Evolutionary conservation across 805 yeast species (phyloP).

Genomic region (Jamesozyma lodderae): DNA sequence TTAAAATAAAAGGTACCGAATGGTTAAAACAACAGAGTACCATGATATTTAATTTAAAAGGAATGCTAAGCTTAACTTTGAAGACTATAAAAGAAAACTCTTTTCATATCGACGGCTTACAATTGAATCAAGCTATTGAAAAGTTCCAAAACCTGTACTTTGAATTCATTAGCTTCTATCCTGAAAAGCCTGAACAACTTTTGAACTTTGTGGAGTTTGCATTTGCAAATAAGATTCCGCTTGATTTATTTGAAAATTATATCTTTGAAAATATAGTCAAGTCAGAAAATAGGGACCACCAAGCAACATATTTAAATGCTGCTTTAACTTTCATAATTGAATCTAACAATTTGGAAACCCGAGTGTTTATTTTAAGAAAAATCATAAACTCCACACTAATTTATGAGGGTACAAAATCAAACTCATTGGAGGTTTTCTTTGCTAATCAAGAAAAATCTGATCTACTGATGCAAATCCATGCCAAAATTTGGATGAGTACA

Average conservation of each 20-base stretch:
- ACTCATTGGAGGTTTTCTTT: slow-evolving; percentile 41
- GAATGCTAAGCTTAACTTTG: slow-evolving; percentile 22
- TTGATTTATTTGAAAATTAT: slow-evolving; percentile 43
- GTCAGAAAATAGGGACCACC: slow-evolving; percentile 37
- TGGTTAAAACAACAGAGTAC: slow-evolving; percentile 50
- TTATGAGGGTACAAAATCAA: slow-evolving; percentile 46
- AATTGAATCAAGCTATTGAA: slow-evolving; percentile 58
- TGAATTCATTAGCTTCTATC: slow-evolving; percentile 27
- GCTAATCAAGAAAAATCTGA: slow-evolving; percentile 28
- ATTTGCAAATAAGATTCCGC: slow-evolving; percentile 12
- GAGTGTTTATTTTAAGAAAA: slow-evolving; percentile 51
- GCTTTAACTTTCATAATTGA: slow-evolving; percentile 44
- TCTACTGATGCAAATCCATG: slow-evolving; percentile 61
- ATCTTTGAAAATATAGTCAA: slow-evolving; percentile 49
- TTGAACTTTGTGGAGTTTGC: slow-evolving; percentile 37
- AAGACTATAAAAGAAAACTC: slow-evolving; percentile 19
- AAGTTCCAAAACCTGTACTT: slow-evolving; percentile 48
- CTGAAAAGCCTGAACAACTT: slow-evolving; percentile 30
- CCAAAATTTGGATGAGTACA: slow-evolving; percentile 64
- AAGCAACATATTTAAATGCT: slow-evolving; percentile 43
- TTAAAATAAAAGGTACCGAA: slow-evolving; percentile 37
- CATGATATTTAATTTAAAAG: slow-evolving; percentile 21
- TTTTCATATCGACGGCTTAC: slow-evolving; percentile 43
- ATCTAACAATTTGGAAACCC: slow-evolving; percentile 42
- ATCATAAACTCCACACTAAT: slow-evolving; percentile 59